Evolutionary conservation across 2,329 filamentous ascomycete species (phyloP).

Genomic region (Fusarium buharicum): DNA sequence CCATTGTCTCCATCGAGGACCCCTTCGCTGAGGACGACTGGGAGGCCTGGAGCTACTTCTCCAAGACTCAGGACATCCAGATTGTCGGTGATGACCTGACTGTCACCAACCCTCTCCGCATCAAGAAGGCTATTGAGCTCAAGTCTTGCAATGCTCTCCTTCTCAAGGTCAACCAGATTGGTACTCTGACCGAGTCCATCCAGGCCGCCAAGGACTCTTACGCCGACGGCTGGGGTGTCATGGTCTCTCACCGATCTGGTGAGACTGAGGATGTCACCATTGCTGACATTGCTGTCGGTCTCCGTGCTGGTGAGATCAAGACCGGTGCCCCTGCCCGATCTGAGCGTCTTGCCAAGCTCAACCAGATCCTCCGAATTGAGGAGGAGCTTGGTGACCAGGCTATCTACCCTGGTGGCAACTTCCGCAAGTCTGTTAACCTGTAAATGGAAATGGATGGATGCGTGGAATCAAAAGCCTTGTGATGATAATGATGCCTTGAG

Average conservation of each 20-base stretch:
- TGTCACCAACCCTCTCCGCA: slow-evolving; percentile 97
- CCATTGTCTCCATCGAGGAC: slow-evolving; percentile 98
- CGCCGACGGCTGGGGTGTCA: slow-evolving; percentile 95
- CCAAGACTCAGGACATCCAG: slow-evolving; percentile 98
- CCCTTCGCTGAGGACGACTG: slow-evolving; percentile 99
- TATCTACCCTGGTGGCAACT: slow-evolving; percentile 89
- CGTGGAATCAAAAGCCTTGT: slow-evolving; percentile 36
- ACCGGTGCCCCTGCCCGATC: slow-evolving; percentile 95
- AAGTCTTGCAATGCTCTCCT: slow-evolving; percentile 99
- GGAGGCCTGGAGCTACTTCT: slow-evolving; percentile 99
- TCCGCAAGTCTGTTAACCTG: slow-evolving; percentile 90
- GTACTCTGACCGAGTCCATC: slow-evolving; percentile 98
- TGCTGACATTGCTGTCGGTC: slow-evolving; percentile 95
- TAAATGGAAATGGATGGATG: slow-evolving; percentile 60
- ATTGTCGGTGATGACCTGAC: slow-evolving; percentile 98
- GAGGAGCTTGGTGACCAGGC: slow-evolving; percentile 96
- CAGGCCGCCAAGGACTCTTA: slow-evolving; percentile 99
- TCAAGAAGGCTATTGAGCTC: slow-evolving; percentile 99
- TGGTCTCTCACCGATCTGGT: slow-evolving; percentile 99
- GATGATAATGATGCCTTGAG: slow-evolving; percentile 41
- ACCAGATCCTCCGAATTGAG: slow-evolving; percentile 99
- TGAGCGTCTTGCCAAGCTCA: slow-evolving; percentile 99
- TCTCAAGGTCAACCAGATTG: slow-evolving; percentile 99
- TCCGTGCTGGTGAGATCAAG: slow-evolving; percentile 98
- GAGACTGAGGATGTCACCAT: slow-evolving; percentile 99